These are phyloP conservation scores for Yamadazyma atmosphaerica DNA, from an alignment of 1,139 yeast genomes.

Conservation along the genomic window DNA sequence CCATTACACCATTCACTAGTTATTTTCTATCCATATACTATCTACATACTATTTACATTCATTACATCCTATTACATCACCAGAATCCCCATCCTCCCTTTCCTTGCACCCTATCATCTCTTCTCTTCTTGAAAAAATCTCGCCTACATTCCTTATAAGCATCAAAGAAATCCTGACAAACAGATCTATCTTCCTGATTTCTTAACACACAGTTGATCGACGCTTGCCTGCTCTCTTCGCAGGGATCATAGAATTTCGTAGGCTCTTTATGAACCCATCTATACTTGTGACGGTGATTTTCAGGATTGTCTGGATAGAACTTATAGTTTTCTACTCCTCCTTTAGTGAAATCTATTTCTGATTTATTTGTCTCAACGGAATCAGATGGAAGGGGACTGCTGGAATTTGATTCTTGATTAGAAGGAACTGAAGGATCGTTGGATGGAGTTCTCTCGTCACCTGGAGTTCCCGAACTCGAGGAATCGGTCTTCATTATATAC, in stretches of 20 bases:
- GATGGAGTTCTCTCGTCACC: too few species aligned
- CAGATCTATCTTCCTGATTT: slow-evolving; percentile 69
- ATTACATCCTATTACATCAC: slow-evolving; percentile 15
- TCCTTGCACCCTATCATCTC: slow-evolving; percentile 38
- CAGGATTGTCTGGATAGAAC: slow-evolving; percentile 84
- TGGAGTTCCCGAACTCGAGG: too few species aligned
- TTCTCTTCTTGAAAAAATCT: slow-evolving; percentile 62
- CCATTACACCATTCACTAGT: too few species aligned
- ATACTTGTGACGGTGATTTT: slow-evolving; percentile 59
- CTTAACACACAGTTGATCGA: slow-evolving; percentile 77
- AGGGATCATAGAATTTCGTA: slow-evolving; percentile 87
- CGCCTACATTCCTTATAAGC: slow-evolving; percentile 91
- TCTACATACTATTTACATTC: background rate
- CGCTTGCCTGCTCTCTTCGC: slow-evolving; percentile 86
- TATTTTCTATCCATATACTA: background rate
- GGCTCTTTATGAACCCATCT: slow-evolving; percentile 70
- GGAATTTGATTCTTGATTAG: too few species aligned
- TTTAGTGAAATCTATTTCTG: slow-evolving; percentile 57
- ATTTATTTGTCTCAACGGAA: slow-evolving; percentile 40
- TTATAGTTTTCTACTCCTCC: slow-evolving; percentile 56
- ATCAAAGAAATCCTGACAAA: slow-evolving; percentile 83
- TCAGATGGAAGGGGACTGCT: slow-evolving; percentile 24
- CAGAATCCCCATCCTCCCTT: slow-evolving; percentile 50
- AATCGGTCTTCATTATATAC: too few species aligned
- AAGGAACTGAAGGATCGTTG: background rate